phyloP scores from a whole-genome alignment of 176 grass and related monocot species.

The Bromus sterilis region DNA sequence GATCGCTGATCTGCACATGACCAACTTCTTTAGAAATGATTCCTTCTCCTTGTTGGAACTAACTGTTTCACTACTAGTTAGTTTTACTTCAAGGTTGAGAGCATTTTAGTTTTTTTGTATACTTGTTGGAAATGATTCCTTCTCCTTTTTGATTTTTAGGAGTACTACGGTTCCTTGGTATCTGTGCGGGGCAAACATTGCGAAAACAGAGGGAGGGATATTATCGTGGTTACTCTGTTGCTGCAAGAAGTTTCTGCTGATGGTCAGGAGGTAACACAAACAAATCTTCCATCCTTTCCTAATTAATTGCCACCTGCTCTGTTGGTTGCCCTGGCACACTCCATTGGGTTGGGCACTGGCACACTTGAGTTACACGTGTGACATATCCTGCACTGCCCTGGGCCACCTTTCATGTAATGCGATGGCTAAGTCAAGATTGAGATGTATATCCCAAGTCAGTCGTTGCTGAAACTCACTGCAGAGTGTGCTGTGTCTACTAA shows the following conservation, averaged over 20 bases:
- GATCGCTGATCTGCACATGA: neutral
- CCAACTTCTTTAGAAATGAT: neutral
- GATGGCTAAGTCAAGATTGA: constrained; percentile 3
- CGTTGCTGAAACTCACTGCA: neutral
- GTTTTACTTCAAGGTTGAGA: neutral
- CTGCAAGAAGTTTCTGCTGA: neutral
- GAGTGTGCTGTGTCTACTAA: neutral
- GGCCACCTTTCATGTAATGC: neutral
- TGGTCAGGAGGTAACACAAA: constrained; percentile 3
- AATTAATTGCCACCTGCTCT: constrained; percentile 14
- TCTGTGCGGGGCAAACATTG: neutral
- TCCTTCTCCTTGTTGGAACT: neutral
- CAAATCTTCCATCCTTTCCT: neutral
- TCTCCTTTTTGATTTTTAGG: no score
- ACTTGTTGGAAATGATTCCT: no score
- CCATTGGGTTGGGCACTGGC: neutral
- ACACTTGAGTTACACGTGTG: neutral
- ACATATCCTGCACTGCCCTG: neutral
- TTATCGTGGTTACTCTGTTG: neutral
- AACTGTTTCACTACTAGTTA: neutral
- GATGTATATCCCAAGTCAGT: neutral
- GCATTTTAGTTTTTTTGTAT: no score
- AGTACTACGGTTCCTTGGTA: neutral
- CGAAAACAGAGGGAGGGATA: neutral
- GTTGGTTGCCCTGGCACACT: constrained; percentile 27